These are phyloP conservation scores for Lunularia cruciata DNA, from an alignment of 225 moss, liverwort and hornwort species.

Conservation along the genomic window DNA sequence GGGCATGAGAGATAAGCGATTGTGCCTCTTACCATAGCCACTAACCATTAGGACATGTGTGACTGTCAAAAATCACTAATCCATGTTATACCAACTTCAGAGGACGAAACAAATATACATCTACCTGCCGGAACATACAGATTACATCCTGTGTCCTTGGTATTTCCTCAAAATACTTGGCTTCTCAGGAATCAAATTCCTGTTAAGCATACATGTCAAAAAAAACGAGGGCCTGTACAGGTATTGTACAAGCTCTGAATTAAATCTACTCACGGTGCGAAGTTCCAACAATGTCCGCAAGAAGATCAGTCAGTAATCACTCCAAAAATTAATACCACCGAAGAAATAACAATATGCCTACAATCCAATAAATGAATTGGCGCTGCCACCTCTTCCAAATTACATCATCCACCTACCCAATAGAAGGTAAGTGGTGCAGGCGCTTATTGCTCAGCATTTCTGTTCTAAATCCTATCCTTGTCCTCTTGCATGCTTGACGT, in stretches of 20 bases:
- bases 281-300: background rate
- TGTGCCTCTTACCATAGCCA: no score
- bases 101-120: background rate
- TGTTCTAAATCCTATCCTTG: background rate
- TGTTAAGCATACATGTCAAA: background rate
- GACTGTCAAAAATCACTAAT: no score
- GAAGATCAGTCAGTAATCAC: background rate
- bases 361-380: conserved; percentile 3
- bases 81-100: no score
- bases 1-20: no score
- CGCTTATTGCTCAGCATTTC: conserved; percentile 17
- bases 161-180: background rate
- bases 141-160: background rate
- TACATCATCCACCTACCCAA: background rate
- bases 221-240: background rate
- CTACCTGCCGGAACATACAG: background rate
- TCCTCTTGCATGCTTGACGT: conserved; percentile 2
- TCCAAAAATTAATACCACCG: conserved; percentile 2
- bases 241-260: conserved; percentile 4
- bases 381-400: background rate
- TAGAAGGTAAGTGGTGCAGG: conserved; percentile 10
- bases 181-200: no score
- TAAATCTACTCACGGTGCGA: background rate
- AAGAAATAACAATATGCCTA: conserved; percentile 3
- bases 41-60: no score